phyloP scores from a whole-genome alignment of 2,329 filamentous ascomycete species.

The Fusarium bactridioides region DNA sequence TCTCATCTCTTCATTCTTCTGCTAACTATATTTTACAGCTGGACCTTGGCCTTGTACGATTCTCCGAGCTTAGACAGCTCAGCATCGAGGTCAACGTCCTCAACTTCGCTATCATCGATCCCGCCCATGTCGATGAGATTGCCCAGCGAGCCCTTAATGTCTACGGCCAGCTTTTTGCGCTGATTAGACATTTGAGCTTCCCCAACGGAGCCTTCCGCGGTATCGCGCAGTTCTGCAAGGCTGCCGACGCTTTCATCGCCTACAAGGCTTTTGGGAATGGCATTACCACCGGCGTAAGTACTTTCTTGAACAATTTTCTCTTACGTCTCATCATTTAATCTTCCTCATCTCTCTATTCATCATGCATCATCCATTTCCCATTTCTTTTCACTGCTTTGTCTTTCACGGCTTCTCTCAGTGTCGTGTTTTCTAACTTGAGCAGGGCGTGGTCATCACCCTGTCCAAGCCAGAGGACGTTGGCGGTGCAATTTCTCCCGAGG shows the following conservation, averaged over 20 bases:
- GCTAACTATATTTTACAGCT: background rate
- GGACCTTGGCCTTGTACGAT: constrained; percentile 1
- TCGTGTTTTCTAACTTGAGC: background rate
- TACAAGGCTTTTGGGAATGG: constrained; percentile 46
- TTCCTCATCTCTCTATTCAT: too few species aligned
- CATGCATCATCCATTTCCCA: too few species aligned
- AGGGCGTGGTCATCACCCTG: background rate
- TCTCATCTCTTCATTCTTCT: background rate
- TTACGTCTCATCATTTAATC: too few species aligned
- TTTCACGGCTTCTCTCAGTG: too few species aligned
- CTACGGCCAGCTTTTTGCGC: constrained; percentile 62
- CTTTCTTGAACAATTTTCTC: too few species aligned
- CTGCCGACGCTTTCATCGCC: constrained; percentile 52
- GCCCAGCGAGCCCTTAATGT: constrained; percentile 49
- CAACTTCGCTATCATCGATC: constrained; percentile 22
- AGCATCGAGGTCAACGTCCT: constrained; percentile 39
- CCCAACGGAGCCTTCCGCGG: constrained; percentile 56
- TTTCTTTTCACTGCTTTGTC: too few species aligned
- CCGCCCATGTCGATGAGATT: constrained; percentile 48
- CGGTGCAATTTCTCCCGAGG: background rate
- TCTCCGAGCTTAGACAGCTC: constrained; percentile 41
- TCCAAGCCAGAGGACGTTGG: background rate
- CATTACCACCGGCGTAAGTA: constrained; percentile 40
- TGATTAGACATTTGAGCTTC: constrained; percentile 53
- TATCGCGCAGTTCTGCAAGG: constrained; percentile 62